Evolutionary conservation across 202 grass and related monocot species (phyloP).

Genomic region (Digitaria exilis): DNA sequence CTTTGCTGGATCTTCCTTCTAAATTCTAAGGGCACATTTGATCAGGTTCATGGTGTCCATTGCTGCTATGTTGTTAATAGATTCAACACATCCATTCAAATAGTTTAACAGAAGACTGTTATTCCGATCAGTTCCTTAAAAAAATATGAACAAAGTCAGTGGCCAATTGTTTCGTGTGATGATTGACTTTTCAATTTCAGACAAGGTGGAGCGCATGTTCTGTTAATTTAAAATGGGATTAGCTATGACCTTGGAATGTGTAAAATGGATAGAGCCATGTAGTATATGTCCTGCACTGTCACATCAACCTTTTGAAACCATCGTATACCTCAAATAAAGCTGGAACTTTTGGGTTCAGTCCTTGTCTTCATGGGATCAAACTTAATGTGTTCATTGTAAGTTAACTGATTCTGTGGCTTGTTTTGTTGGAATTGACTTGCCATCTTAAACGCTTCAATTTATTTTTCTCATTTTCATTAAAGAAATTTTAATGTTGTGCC

Average conservation of each 20-base stretch:
- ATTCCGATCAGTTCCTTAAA: background rate
- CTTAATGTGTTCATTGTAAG: background rate
- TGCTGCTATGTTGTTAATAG: background rate
- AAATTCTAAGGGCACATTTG: background rate
- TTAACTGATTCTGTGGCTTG: background rate
- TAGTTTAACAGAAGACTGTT: background rate
- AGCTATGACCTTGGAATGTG: conserved; percentile 10
- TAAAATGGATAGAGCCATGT: background rate
- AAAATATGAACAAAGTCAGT: background rate
- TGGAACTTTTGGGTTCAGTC: no score
- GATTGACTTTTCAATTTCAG: conserved; percentile 16
- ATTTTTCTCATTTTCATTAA: background rate
- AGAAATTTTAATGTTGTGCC: background rate
- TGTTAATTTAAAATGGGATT: background rate
- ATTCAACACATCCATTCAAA: background rate
- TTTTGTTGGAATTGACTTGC: background rate
- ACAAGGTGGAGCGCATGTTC: background rate
- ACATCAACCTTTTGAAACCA: no score
- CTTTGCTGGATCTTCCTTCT: background rate
- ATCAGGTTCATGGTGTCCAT: conserved; percentile 8
- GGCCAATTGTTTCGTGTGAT: conserved; percentile 9
- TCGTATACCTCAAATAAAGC: no score
- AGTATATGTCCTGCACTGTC: no score
- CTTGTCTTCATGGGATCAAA: background rate
- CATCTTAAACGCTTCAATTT: background rate